A percentile compares a stretch with the other conserved stretches of the same genome.
phyloP scores from a whole-genome alignment of 2,329 filamentous ascomycete species.

The Fusarium clavum region DNA sequence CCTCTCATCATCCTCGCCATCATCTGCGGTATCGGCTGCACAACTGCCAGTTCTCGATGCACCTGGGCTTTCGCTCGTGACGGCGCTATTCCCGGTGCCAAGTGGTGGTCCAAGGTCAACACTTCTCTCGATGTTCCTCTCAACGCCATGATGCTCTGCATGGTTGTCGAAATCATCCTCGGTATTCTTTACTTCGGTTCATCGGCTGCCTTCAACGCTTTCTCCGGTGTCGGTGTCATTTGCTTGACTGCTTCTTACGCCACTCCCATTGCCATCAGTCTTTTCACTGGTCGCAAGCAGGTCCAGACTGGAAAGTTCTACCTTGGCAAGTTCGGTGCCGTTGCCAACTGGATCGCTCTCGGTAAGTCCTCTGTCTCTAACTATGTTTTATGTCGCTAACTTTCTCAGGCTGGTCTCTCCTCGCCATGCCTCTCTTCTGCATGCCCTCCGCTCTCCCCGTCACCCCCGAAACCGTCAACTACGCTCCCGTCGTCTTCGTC shows the following conservation, averaged over 20 bases:
- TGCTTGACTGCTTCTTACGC: conserved; percentile 76
- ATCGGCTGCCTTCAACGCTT: conserved; percentile 76
- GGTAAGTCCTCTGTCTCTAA: conserved; percentile 57
- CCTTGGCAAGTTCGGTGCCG: conserved; percentile 69
- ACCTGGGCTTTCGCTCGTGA: conserved; percentile 78
- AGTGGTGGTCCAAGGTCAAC: conserved; percentile 71
- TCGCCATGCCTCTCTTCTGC: conserved; percentile 80
- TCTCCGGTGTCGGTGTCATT: conserved; percentile 77
- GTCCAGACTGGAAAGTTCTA: conserved; percentile 68
- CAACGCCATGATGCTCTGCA: conserved; percentile 79
- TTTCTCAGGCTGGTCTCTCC: conserved; percentile 69
- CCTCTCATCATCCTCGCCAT: conserved; percentile 74
- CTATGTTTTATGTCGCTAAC: conserved; percentile 16
- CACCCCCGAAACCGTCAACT: conserved; percentile 71
- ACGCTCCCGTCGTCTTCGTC: conserved; percentile 79
- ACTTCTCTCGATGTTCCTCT: conserved; percentile 71
- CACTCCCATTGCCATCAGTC: conserved; percentile 72
- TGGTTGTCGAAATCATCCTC: conserved; percentile 72
- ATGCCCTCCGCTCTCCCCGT: conserved; percentile 76
- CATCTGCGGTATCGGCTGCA: conserved; percentile 76
- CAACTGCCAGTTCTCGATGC: conserved; percentile 74
- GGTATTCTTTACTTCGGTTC: conserved; percentile 78
- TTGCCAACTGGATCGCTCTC: conserved; percentile 73
- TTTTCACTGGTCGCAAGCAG: conserved; percentile 69
- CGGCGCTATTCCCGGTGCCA: conserved; percentile 73